Percentiles rank a stretch among this genome's conserved stretches.
phyloP scores from a whole-genome alignment of 495 filamentous ascomycete species.

The Neurospora pannonica region DNA sequence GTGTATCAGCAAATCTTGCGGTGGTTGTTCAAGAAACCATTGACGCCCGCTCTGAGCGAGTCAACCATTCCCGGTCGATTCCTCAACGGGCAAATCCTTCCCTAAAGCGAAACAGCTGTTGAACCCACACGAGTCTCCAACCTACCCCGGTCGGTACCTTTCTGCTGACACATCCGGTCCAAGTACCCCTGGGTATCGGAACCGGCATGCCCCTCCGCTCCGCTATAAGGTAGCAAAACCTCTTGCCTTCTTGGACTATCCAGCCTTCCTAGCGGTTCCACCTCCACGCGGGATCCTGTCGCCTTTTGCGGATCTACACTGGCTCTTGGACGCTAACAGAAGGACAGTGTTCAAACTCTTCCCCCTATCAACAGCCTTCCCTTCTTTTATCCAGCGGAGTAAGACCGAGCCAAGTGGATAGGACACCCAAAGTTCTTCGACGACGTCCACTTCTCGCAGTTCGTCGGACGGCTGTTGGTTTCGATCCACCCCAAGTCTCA shows the following conservation, averaged over 20 bases:
- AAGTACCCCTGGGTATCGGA: slow-evolving; percentile 6
- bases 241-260: background rate
- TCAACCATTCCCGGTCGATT: background rate
- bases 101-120: background rate
- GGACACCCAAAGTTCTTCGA: background rate
- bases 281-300: slow-evolving; percentile 13
- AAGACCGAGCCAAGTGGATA: background rate
- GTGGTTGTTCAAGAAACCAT: background rate
- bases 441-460: background rate
- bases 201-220: slow-evolving; percentile 10
- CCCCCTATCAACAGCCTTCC: background rate
- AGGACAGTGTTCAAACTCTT: background rate
- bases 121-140: background rate
- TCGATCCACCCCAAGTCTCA: slow-evolving; percentile 4
- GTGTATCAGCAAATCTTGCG: background rate
- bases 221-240: background rate
- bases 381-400: background rate
- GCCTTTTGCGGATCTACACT: slow-evolving; percentile 1
- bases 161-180: background rate
- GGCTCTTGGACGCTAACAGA: background rate
- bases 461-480: slow-evolving; percentile 6
- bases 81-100: background rate
- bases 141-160: background rate
- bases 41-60: background rate
- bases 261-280: slow-evolving; percentile 8